phyloP scores from a whole-genome alignment of 495 filamentous ascomycete genomes.

The Thozetella sp. region DNA sequence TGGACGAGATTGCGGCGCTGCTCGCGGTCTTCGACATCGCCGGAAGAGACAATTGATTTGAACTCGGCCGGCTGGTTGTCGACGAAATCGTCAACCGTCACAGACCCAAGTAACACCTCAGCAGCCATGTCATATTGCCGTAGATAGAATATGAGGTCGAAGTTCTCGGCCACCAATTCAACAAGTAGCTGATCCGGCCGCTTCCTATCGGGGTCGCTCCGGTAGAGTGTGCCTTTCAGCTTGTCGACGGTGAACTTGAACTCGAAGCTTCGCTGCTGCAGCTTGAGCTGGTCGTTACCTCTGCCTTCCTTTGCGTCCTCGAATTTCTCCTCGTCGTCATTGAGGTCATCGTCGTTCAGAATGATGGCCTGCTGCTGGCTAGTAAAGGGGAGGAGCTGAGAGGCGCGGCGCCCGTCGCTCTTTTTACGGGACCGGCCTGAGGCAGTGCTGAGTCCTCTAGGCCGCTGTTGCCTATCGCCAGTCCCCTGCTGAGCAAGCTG shows the following conservation, averaged over 20 bases:
- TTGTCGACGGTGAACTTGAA: constrained; percentile 94
- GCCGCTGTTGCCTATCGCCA: constrained; percentile 52
- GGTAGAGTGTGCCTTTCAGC: constrained; percentile 87
- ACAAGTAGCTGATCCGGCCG: constrained; percentile 82
- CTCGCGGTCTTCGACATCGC: constrained; percentile 65
- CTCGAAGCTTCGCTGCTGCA: constrained; percentile 88
- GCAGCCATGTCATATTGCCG: constrained; percentile 90
- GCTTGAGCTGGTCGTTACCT: constrained; percentile 61
- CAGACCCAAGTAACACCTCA: constrained; percentile 80
- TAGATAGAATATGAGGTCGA: constrained; percentile 83
- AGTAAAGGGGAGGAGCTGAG: constrained; percentile 51
- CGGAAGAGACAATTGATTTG: constrained; percentile 92
- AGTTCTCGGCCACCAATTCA: constrained; percentile 88
- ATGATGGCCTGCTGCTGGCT: constrained; percentile 74
- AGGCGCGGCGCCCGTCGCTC: constrained; percentile 28
- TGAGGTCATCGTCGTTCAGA: constrained; percentile 75
- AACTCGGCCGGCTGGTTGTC: constrained; percentile 89
- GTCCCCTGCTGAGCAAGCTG: constrained; percentile 14
- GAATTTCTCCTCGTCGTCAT: constrained; percentile 62
- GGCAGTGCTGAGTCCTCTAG: constrained; percentile 41
- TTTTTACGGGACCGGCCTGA: constrained; percentile 31
- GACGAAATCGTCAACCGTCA: constrained; percentile 94
- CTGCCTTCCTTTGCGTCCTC: constrained; percentile 64
- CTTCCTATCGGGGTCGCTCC: constrained; percentile 77
- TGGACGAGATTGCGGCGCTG: constrained; percentile 81